These are phyloP conservation scores for Verticillium zaregamsianum DNA, from an alignment of 2,329 filamentous ascomycete genomes.

Conservation along the genomic window DNA sequence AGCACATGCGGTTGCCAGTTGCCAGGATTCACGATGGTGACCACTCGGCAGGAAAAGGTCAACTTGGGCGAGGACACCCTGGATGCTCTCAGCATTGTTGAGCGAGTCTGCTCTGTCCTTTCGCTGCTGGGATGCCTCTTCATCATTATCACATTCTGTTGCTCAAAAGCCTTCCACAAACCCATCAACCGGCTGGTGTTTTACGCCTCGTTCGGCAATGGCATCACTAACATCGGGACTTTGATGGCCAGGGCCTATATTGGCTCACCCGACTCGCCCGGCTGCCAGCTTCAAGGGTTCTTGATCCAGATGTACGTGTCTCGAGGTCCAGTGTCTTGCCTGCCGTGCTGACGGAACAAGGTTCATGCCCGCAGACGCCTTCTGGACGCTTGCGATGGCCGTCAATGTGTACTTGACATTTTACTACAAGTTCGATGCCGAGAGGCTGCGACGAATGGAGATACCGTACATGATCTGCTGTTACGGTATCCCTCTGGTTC, in stretches of 20 bases:
- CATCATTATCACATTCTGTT: conserved; percentile 66
- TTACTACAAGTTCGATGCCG: conserved; percentile 66
- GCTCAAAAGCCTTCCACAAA: conserved; percentile 70
- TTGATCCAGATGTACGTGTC: conserved; percentile 72
- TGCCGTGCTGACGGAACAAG: conserved; percentile 33
- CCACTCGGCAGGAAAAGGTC: neutral
- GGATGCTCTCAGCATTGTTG: conserved; percentile 54
- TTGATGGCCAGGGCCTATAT: conserved; percentile 65
- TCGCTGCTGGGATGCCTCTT: conserved; percentile 68
- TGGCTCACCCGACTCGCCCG: conserved; percentile 37
- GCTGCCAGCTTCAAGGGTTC: conserved; percentile 71
- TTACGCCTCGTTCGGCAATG: conserved; percentile 77
- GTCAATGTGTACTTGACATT: conserved; percentile 81
- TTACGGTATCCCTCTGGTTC: conserved; percentile 69
- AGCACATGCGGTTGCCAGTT: neutral
- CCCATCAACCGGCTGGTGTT: conserved; percentile 85
- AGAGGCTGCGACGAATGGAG: conserved; percentile 62
- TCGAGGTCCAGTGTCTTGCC: conserved; percentile 8
- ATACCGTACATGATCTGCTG: conserved; percentile 64
- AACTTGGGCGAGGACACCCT: conserved; percentile 31
- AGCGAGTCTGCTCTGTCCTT: conserved; percentile 65
- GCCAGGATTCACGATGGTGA: neutral
- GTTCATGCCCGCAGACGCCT: conserved; percentile 73
- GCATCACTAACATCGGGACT: conserved; percentile 72
- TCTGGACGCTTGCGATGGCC: conserved; percentile 80